phyloP scores from a whole-genome alignment of 768 basidiomycete genomes.

The Podaxis mareebaensis region DNA sequence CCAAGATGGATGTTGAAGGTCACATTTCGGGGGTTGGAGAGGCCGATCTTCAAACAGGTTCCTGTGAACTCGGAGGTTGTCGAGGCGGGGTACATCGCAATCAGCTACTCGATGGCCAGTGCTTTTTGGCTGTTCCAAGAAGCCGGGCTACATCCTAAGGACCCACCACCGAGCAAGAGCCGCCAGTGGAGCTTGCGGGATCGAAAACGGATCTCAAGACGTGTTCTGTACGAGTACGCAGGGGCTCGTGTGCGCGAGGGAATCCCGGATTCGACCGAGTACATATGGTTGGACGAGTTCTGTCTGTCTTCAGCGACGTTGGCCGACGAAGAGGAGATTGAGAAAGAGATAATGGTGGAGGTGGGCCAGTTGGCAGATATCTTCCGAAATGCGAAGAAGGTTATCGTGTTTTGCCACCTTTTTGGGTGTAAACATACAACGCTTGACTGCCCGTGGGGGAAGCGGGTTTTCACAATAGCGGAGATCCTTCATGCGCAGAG shows the following conservation, averaged over 20 bases:
- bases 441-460: not conserved
- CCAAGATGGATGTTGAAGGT: slow-evolving; percentile 1
- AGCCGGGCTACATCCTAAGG: not conserved
- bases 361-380: slow-evolving; percentile 1
- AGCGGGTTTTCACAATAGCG: not conserved
- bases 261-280: not conserved
- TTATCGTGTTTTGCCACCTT: not conserved
- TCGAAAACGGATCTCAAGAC: not conserved
- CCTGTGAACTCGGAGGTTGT: not conserved
- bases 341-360: not conserved
- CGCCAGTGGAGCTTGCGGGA: not conserved
- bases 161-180: not conserved
- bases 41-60: not conserved
- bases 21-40: not conserved
- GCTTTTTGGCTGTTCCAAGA: not conserved
- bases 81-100: not conserved
- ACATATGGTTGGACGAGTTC: slow-evolving; percentile 4
- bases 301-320: not conserved
- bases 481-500: not conserved
- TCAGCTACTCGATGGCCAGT: not conserved
- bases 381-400: not conserved
- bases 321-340: not conserved
- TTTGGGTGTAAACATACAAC: not conserved
- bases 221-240: not conserved
- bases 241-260: not conserved